Percentiles rank a stretch among this genome's conserved stretches.
phyloP scores from a whole-genome alignment of 805 yeast genomes.

The Scheffersomyces stipitis region DNA sequence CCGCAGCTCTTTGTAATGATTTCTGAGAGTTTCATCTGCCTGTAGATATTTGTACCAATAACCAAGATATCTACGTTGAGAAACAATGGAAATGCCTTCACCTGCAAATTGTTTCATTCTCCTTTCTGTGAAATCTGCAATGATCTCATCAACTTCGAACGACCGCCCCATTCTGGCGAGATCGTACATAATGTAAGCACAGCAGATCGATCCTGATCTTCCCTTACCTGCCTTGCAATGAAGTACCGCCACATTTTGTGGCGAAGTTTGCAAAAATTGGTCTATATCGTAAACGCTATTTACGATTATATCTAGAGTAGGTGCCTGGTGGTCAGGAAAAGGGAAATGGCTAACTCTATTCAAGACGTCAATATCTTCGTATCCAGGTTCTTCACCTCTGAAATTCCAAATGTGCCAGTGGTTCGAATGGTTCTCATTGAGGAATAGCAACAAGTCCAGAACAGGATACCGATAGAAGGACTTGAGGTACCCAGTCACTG shows the following conservation, averaged over 20 bases:
- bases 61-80: slow-evolving; percentile 65
- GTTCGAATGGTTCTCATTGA: slow-evolving; percentile 46
- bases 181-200: slow-evolving; percentile 64
- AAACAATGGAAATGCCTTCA: slow-evolving; percentile 66
- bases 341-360: slow-evolving; percentile 46
- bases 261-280: slow-evolving; percentile 29
- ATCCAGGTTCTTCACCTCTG: slow-evolving; percentile 53
- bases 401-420: slow-evolving; percentile 78
- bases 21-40: not conserved
- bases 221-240: slow-evolving; percentile 96
- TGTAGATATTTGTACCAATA: slow-evolving; percentile 45
- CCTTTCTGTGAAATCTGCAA: slow-evolving; percentile 49
- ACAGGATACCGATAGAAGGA: slow-evolving; percentile 54
- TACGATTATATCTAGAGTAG: slow-evolving; percentile 57
- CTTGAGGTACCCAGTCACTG: slow-evolving; percentile 48
- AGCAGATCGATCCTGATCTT: slow-evolving; percentile 74
- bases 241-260: slow-evolving; percentile 57
- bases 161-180: slow-evolving; percentile 1
- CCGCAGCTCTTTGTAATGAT: not conserved
- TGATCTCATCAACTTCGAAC: slow-evolving; percentile 44
- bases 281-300: slow-evolving; percentile 46
- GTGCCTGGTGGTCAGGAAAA: slow-evolving; percentile 77
- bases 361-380: slow-evolving; percentile 38
- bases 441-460: slow-evolving; percentile 47
- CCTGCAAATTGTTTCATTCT: slow-evolving; percentile 60